phyloP scores from a whole-genome alignment of 306 rosid genomes.

The Nissolia schottii region DNA sequence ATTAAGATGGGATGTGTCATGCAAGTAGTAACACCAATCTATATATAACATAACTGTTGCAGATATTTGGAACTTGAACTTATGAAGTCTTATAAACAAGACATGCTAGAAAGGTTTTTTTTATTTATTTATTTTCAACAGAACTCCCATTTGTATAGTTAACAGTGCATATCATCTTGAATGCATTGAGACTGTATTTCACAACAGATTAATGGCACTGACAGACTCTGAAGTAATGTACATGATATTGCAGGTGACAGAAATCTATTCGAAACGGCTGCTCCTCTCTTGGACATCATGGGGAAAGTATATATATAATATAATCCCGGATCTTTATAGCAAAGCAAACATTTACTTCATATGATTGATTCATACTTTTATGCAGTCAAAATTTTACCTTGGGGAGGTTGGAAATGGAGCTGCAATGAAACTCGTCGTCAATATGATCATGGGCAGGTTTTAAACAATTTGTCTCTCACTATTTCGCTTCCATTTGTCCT shows the following conservation, averaged over 20 bases:
- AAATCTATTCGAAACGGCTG: conserved; percentile 62
- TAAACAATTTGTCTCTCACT: conserved; percentile 13
- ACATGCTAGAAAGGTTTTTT: not conserved
- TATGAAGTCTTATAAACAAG: not conserved
- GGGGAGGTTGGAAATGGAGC: conserved; percentile 98
- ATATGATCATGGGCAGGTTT: conserved; percentile 98
- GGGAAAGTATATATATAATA: conserved; percentile 85
- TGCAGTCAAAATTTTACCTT: conserved; percentile 84
- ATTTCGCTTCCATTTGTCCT: conserved; percentile 10
- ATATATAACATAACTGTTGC: conserved; percentile 5
- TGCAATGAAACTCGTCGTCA: conserved; percentile 95
- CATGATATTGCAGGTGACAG: conserved; percentile 72
- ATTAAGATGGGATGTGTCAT: not conserved
- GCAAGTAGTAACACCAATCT: not conserved
- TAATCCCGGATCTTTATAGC: not conserved
- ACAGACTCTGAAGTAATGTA: conserved; percentile 30
- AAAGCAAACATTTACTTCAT: not conserved
- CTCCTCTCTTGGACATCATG: conserved; percentile 80
- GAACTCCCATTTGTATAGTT: conserved; percentile 3
- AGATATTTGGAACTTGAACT: conserved; percentile 6
- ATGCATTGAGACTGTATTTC: conserved; percentile 8
- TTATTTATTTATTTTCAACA: not conserved
- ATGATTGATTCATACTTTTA: conserved; percentile 23
- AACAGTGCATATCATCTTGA: not conserved
- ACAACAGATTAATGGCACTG: not conserved